Evolutionary conservation across 805 yeast species (phyloP), one percentile per base, ranked within the genome.

Genomic region (Candida sakaeoensis): DNA sequence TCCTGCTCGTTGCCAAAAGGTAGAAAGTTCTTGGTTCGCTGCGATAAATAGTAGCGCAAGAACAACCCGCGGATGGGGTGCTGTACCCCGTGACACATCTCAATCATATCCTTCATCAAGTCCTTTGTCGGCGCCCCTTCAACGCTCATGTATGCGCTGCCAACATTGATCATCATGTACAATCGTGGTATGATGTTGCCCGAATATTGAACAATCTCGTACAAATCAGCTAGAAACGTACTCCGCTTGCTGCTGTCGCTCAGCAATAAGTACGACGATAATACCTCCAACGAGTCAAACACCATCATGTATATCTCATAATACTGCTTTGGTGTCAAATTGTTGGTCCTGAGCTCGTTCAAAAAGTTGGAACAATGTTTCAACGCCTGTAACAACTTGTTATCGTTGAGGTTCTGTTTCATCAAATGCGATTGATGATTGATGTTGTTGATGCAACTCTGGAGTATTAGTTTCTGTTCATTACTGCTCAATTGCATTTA

Each of bases 81-180:
- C 61, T 93, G 99, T 2, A 91, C 95, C 12, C 97, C 99, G 29
- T 95, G 76, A 48, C 95, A 83, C 99, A 93, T 93, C 60, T 93
- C 99, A 53, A 91, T 82, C 95, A 93, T 84, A 57, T 93, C 99
- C 59, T 85, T 86, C 79, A 91, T 76, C 37, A 93, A 83, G 48
- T 89, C 98, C 53, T 77, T 77, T 25, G 79, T 74, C 0, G 97
- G 95, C 0, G 95, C 82, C 40, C 80, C 87, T 1, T 82, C 75
- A 8, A 81, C 72, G 6, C 84, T 68, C 82, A 91, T 80, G 64
- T 85, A 89, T 2, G 87, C 88, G 1, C 95, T 80, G 7, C 99
- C 99, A 12, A 93, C 91, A 2, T 95, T 91, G 31, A 93, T 84
- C 97, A 93, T 88, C 63, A 93, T 70, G 57, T 93, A 93, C 41